Percentiles rank a stretch among this genome's conserved stretches.
Conservation (phyloP, 768 basidiomycete genomes). For the Heimioporus sp. region DNA sequence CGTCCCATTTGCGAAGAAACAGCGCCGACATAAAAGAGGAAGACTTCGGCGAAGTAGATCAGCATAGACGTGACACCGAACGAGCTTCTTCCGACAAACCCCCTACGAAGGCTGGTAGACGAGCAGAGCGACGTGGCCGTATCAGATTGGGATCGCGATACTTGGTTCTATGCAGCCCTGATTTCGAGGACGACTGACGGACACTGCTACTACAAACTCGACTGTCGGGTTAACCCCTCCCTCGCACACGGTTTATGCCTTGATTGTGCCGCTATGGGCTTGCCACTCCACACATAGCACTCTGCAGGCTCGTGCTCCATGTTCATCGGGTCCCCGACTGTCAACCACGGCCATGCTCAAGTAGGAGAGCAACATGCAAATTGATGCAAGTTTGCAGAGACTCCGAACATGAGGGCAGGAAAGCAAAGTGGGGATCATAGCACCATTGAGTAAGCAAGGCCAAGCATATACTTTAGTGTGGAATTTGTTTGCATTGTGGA, state of each 20-base stretch:
- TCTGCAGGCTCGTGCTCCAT: too few species aligned
- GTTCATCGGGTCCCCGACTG: conserved; percentile 76
- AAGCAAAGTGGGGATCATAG: conserved; percentile 85
- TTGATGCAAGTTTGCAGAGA: conserved; percentile 77
- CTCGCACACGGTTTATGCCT: too few species aligned
- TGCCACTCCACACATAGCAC: too few species aligned
- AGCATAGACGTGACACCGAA: conserved; percentile 78
- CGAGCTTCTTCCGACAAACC: conserved; percentile 85
- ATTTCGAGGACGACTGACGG: too few species aligned
- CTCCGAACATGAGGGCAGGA: conserved; percentile 75
- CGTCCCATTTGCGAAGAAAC: conserved; percentile 72
- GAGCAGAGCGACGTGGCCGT: conserved; percentile 58
- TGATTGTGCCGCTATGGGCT: too few species aligned
- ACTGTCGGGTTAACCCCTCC: conserved; percentile 54
- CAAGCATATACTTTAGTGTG: too few species aligned
- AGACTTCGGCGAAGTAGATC: conserved; percentile 86
- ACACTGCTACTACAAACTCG: conserved; percentile 87
- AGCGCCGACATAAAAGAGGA: conserved; percentile 92
- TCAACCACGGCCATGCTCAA: conserved; percentile 83
- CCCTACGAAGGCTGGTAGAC: conserved; percentile 67
- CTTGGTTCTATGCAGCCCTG: conserved; percentile 78
- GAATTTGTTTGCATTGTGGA: too few species aligned
- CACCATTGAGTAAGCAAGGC: conserved; percentile 73
- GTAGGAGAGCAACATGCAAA: conserved; percentile 66
- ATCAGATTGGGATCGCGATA: conserved; percentile 72